Evolutionary conservation across 169 alveolate species (phyloP), one percentile per base, ranked within the genome.

Genomic region (Cryptosporidium viatorum): DNA sequence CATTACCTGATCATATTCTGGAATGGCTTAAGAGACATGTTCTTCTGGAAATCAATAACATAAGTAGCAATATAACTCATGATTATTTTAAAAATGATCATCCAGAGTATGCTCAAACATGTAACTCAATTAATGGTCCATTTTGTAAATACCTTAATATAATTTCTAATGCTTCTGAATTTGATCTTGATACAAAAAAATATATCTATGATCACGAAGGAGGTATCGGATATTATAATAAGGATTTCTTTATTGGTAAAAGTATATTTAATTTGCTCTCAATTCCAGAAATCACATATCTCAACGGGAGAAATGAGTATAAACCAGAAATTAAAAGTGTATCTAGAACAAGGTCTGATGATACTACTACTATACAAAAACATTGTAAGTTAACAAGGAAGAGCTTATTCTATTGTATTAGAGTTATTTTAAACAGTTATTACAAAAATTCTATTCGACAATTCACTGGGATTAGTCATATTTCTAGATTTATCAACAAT

Each of bases 1-100:
- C 75, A n/a, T 74, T 80, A 5, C 89, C 89, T 8, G 89, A 80
- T 41, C 67, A 80, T 14, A 50, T 80, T 35, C 80, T 80, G 4
- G 68, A 37, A 33, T 80, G 89, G 89, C 43, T 80, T 29, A 80
- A 65, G 51, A 80, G 75, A 35, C 75, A 65, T 48, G 41, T 65
- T 41, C 43, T 60, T 21, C 6, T 80, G 7, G 75, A 65, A n/a
- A 80, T 80, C 69, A 41, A 41, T 26, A 10, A 65, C 65, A 1
- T 80, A 7, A 6, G 33, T n/a, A 14, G 31, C 41, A 41, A 45
- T 29, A 2, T 26, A 48, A 29, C 39, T 3, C 29, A 67, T 26
- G 70, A 35, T 29, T 29, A n/a, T 9, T 9, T 31, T 9, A 39
- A 65, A n/a, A 21, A 37, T 16, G 50, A n/a, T n/a, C 51, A 10